These are phyloP conservation scores for Lasiosphaeria hispida DNA, from an alignment of 495 filamentous ascomycete species.

Conservation along the genomic window DNA sequence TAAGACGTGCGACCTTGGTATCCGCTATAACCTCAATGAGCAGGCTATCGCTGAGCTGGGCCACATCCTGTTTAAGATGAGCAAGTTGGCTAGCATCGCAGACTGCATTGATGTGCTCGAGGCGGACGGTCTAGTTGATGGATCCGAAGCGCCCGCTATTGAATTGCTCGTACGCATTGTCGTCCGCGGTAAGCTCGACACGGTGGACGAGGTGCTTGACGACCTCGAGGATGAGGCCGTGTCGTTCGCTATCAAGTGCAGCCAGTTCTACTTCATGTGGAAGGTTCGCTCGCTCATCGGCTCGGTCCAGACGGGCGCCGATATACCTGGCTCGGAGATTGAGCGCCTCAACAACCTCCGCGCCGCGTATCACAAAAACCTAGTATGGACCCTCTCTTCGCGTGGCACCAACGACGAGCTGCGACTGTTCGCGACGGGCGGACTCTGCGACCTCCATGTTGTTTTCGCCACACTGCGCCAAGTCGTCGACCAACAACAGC, in stretches of 20 bases:
- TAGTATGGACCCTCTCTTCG: slow-evolving; percentile 64
- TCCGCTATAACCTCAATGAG: slow-evolving; percentile 58
- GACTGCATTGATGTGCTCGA: slow-evolving; percentile 76
- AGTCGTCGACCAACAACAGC: slow-evolving; percentile 29
- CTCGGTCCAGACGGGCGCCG: slow-evolving; percentile 39
- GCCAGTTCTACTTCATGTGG: slow-evolving; percentile 95
- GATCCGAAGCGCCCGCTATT: slow-evolving; percentile 51
- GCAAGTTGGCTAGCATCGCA: slow-evolving; percentile 76
- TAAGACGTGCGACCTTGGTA: slow-evolving; percentile 62
- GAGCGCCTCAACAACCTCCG: slow-evolving; percentile 58
- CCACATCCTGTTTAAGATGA: slow-evolving; percentile 78
- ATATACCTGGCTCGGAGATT: slow-evolving; percentile 48
- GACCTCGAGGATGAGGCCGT: slow-evolving; percentile 74
- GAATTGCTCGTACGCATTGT: slow-evolving; percentile 66
- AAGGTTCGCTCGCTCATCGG: slow-evolving; percentile 58
- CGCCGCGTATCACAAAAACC: slow-evolving; percentile 54
- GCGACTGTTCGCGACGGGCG: slow-evolving; percentile 69
- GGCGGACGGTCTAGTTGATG: slow-evolving; percentile 50
- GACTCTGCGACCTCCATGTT: slow-evolving; percentile 76
- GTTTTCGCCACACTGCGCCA: slow-evolving; percentile 70
- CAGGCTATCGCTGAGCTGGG: slow-evolving; percentile 65
- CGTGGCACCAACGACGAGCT: slow-evolving; percentile 68
- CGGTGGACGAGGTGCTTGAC: slow-evolving; percentile 61
- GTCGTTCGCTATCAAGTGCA: slow-evolving; percentile 63
- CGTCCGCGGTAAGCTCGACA: slow-evolving; percentile 60